Evolutionary conservation across 345 rosid genomes (phyloP).

Genomic region (Rhodomyrtus tomentosa): DNA sequence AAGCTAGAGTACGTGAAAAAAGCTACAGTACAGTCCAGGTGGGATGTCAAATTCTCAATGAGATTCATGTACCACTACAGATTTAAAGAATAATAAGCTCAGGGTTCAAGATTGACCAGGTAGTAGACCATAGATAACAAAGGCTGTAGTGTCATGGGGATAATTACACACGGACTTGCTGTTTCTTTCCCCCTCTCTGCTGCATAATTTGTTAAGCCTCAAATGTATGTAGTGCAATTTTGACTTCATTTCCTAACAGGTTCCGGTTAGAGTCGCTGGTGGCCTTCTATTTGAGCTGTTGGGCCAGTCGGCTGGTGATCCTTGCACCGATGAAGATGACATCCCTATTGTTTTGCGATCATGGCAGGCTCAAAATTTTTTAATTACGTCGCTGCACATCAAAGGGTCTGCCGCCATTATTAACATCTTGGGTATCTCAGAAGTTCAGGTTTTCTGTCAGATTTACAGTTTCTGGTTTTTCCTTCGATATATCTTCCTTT

Average conservation of each 20-base stretch:
- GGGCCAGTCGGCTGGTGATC: conserved; percentile 65
- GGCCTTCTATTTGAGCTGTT: conserved; percentile 60
- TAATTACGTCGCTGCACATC: conserved; percentile 42
- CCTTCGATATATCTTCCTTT: not conserved
- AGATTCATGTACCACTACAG: not conserved
- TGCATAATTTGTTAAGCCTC: not conserved
- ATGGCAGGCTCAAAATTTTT: conserved; percentile 49
- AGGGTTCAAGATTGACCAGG: not conserved
- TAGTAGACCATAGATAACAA: not conserved
- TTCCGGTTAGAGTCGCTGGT: conserved; percentile 57
- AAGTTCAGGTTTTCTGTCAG: conserved; percentile 38
- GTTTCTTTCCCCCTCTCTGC: not conserved
- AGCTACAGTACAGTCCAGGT: not conserved
- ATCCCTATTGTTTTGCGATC: conserved; percentile 50
- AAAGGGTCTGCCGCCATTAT: conserved; percentile 35
- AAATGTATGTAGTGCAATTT: not conserved
- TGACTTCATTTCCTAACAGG: conserved; percentile 17
- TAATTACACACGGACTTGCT: not conserved
- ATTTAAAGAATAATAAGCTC: not conserved
- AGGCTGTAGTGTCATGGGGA: not conserved
- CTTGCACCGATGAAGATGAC: conserved; percentile 45
- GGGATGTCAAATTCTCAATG: not conserved
- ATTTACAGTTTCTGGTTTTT: not conserved
- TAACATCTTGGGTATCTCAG: conserved; percentile 44
- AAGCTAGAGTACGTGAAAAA: not conserved